Conservation (phyloP, 2,329 filamentous ascomycete genomes). For the Ampelomyces quisqualis region DNA sequence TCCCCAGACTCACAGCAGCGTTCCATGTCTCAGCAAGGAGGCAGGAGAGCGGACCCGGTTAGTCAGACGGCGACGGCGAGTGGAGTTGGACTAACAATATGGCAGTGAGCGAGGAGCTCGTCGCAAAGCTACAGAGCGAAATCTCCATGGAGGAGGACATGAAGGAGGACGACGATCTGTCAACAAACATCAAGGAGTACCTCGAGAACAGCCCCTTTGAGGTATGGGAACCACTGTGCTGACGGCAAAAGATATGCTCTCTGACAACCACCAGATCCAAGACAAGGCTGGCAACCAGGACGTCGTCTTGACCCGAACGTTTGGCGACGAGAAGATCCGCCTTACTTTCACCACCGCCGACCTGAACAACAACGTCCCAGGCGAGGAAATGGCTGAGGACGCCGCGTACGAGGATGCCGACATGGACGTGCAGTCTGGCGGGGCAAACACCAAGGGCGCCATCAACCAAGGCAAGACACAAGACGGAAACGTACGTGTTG, state of each 20-base stretch:
- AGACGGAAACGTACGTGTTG: conserved; percentile 56
- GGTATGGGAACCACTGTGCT: conserved; percentile 47
- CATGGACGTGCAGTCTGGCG: conserved; percentile 54
- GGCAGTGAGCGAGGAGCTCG: conserved; percentile 69
- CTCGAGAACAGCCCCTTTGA: conserved; percentile 82
- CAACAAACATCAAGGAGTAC: conserved; percentile 81
- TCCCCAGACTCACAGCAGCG: conserved; percentile 39
- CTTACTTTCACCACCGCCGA: conserved; percentile 84
- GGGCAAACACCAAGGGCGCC: conserved; percentile 58
- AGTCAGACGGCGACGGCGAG: neutral
- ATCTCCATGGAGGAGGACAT: conserved; percentile 71
- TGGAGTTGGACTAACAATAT: conserved; percentile 13
- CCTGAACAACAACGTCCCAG: conserved; percentile 56
- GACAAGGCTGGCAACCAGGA: conserved; percentile 85
- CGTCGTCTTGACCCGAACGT: conserved; percentile 77
- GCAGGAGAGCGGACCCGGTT: conserved; percentile 38
- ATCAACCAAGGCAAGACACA: conserved; percentile 56
- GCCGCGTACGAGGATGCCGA: conserved; percentile 49
- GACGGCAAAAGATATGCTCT: neutral
- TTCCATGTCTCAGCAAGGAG: conserved; percentile 49
- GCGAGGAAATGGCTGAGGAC: conserved; percentile 54
- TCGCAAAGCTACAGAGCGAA: conserved; percentile 70
- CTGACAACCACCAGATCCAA: conserved; percentile 51
- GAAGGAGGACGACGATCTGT: conserved; percentile 69
- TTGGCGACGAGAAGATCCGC: conserved; percentile 86